Evolutionary conservation across 768 basidiomycete genomes (phyloP).

Genomic region (Exsudoporus frostii): DNA sequence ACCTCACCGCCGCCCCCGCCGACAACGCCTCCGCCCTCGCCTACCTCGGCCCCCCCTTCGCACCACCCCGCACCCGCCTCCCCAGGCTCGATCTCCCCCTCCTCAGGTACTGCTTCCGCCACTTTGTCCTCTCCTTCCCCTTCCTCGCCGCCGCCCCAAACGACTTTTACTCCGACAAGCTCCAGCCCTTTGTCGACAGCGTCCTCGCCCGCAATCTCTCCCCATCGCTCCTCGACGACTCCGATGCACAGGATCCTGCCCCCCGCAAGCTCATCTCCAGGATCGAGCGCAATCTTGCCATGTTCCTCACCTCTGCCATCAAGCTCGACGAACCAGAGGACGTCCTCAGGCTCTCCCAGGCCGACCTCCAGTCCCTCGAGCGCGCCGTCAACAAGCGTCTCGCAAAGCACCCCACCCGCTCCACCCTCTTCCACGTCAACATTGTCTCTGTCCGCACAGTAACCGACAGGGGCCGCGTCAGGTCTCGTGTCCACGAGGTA

Average conservation of each 20-base stretch:
- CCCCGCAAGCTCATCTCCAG: constrained; percentile 70
- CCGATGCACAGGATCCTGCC: constrained; percentile 54
- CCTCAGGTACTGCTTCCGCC: constrained; percentile 83
- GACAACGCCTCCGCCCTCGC: constrained; percentile 64
- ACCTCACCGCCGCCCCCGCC: constrained; percentile 47
- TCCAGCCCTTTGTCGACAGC: constrained; percentile 90
- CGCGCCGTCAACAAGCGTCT: constrained; percentile 61
- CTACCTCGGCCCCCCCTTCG: constrained; percentile 86
- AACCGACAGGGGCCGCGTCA: constrained; percentile 77
- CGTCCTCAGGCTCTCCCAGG: constrained; percentile 84
- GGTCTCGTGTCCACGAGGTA: constrained; percentile 87
- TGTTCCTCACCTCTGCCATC: constrained; percentile 78
- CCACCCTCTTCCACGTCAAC: constrained; percentile 82
- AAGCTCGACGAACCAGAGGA: constrained; percentile 85
- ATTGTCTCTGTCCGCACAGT: constrained; percentile 85
- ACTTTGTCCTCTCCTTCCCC: constrained; percentile 93
- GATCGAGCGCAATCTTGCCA: constrained; percentile 78
- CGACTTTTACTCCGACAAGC: constrained; percentile 90
- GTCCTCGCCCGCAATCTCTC: constrained; percentile 78
- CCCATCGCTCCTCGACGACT: constrained; percentile 56
- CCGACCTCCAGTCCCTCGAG: constrained; percentile 79
- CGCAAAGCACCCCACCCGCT: constrained; percentile 43
- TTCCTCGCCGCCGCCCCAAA: constrained; percentile 88
- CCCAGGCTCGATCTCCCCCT: constrained; percentile 77
- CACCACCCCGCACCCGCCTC: constrained; percentile 58